Evolutionary conservation across 495 filamentous ascomycete species (phyloP).

Genomic region (Corynascus novoguineensis): DNA sequence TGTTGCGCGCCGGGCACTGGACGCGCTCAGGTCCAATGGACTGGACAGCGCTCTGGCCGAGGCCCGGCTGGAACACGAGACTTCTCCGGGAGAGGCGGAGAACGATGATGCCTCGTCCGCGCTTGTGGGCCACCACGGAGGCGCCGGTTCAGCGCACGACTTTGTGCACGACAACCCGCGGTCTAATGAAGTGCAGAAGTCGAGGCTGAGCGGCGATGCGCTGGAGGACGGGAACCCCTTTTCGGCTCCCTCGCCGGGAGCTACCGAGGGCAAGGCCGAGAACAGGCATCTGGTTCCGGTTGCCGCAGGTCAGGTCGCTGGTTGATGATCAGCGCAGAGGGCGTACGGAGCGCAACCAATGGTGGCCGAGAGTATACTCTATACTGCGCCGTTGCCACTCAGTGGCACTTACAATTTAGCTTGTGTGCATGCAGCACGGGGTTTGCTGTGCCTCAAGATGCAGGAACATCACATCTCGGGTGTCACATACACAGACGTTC

Average conservation of each 20-base stretch:
- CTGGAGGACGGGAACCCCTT: slow-evolving; percentile 11
- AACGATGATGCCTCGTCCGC: not conserved
- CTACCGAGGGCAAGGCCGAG: slow-evolving; percentile 5
- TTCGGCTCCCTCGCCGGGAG: not conserved
- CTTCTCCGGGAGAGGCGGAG: not conserved
- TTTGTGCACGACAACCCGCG: not conserved
- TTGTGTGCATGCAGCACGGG: too few relatives aligned
- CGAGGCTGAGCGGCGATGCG: not conserved
- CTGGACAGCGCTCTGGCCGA: slow-evolving; percentile 21
- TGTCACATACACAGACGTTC: too few relatives aligned
- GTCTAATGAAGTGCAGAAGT: not conserved
- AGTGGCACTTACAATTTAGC: too few relatives aligned
- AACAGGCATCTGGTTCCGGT: slow-evolving; percentile 5
- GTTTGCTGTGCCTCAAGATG: too few relatives aligned
- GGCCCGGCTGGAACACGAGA: not conserved
- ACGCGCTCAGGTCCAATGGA: slow-evolving; percentile 34
- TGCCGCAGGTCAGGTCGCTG: not conserved
- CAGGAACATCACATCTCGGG: too few relatives aligned
- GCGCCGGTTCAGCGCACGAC: not conserved
- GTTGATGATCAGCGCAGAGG: not conserved
- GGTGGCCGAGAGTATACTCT: not conserved
- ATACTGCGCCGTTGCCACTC: not conserved
- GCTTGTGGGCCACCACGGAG: not conserved
- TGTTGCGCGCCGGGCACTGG: slow-evolving; percentile 38
- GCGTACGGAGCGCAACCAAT: too few relatives aligned